These are phyloP conservation scores for Alternaria arbusti DNA, from an alignment of 2,329 filamentous ascomycete species.

Conservation along the genomic window DNA sequence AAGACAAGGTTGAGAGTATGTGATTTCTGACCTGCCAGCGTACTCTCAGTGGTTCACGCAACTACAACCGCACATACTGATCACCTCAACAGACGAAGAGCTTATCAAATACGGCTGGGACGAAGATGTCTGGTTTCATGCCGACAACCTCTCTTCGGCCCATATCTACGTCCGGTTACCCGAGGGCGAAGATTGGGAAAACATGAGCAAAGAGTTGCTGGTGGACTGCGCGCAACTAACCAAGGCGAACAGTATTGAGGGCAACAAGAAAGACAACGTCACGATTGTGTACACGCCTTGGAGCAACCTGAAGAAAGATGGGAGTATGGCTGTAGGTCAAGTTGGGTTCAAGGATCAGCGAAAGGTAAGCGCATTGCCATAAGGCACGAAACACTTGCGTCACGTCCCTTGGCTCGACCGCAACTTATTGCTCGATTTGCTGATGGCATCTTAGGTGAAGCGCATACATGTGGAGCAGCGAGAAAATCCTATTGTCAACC, in stretches of 20 bases:
- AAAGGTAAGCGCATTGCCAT: slow-evolving; percentile 54
- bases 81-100: slow-evolving; percentile 76
- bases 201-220: slow-evolving; percentile 75
- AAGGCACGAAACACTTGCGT: background rate
- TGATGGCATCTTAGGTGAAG: slow-evolving; percentile 65
- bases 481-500: slow-evolving; percentile 91
- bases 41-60: background rate
- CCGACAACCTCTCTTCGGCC: slow-evolving; percentile 93
- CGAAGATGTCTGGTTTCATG: slow-evolving; percentile 98
- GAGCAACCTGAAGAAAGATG: slow-evolving; percentile 94
- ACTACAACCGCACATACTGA: background rate
- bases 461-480: slow-evolving; percentile 78
- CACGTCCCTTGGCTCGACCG: background rate
- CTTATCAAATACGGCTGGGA: slow-evolving; percentile 94
- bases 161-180: slow-evolving; percentile 91
- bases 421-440: background rate
- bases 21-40: background rate
- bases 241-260: slow-evolving; percentile 98
- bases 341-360: slow-evolving; percentile 92
- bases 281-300: slow-evolving; percentile 97
- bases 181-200: slow-evolving; percentile 82
- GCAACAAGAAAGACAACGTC: slow-evolving; percentile 98
- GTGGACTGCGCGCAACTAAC: slow-evolving; percentile 95
- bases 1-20: slow-evolving; percentile 98
- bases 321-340: slow-evolving; percentile 93